These are phyloP conservation scores for Clarireedia paspali DNA, from an alignment of 2,329 filamentous ascomycete genomes.

Conservation along the genomic window DNA sequence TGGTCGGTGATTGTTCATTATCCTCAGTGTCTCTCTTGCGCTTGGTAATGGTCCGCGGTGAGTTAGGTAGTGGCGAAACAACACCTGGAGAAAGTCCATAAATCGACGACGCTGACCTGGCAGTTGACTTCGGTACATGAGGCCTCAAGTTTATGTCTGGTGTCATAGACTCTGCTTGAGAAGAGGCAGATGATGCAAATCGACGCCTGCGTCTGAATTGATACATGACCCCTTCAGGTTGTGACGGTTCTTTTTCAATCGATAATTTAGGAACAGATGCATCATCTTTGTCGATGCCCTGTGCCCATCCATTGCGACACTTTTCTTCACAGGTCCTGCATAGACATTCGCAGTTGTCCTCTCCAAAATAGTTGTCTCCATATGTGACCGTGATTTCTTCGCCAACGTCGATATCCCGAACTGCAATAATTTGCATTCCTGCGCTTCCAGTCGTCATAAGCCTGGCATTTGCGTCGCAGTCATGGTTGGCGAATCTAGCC, in stretches of 20 bases:
- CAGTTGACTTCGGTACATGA: slow-evolving; percentile 22
- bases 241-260: slow-evolving; percentile 23
- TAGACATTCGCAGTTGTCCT: slow-evolving; percentile 89
- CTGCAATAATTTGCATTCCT: slow-evolving; percentile 85
- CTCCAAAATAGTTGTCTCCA: slow-evolving; percentile 91
- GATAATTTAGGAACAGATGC: slow-evolving; percentile 22
- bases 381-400: slow-evolving; percentile 98
- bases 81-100: slow-evolving; percentile 16
- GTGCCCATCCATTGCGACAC: slow-evolving; percentile 72
- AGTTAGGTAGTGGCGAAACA: slow-evolving; percentile 20
- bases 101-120: slow-evolving; percentile 18
- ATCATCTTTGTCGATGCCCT: slow-evolving; percentile 38
- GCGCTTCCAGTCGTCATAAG: slow-evolving; percentile 76
- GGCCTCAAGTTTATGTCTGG: slow-evolving; percentile 39
- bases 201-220: slow-evolving; percentile 44
- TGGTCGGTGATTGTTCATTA: not conserved
- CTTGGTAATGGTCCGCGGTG: not conserved
- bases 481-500: slow-evolving; percentile 93
- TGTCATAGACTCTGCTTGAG: slow-evolving; percentile 49
- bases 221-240: slow-evolving; percentile 34
- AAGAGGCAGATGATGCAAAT: slow-evolving; percentile 42
- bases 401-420: slow-evolving; percentile 71
- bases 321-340: slow-evolving; percentile 78
- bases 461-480: slow-evolving; percentile 86
- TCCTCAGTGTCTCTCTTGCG: not conserved